phyloP scores from a whole-genome alignment of 441 rosid genomes.

The Brassica balearica region DNA sequence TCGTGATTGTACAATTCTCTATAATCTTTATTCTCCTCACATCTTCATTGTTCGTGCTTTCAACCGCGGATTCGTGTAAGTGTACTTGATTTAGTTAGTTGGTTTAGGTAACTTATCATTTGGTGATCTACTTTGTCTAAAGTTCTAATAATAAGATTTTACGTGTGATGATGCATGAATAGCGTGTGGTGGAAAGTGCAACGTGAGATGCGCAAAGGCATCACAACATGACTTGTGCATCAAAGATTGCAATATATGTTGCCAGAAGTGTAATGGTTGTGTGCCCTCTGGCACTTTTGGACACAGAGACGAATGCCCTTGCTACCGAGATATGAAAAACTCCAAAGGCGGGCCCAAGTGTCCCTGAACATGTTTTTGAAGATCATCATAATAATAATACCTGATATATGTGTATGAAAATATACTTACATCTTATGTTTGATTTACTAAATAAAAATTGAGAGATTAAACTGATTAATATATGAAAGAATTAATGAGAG shows the following conservation, averaged over 20 bases:
- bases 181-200: conserved; percentile 50
- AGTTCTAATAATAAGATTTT: background rate
- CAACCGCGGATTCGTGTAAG: conserved; percentile 28
- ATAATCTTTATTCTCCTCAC: conserved; percentile 17
- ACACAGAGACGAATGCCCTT: conserved; percentile 62
- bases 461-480: background rate
- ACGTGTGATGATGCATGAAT: conserved; percentile 13
- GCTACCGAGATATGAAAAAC: conserved; percentile 56
- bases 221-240: conserved; percentile 52
- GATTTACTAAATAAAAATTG: background rate
- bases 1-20: conserved; percentile 22
- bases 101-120: background rate
- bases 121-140: background rate
- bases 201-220: conserved; percentile 53
- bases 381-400: background rate
- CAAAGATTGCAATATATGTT: conserved; percentile 60
- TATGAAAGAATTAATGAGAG: background rate
- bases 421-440: background rate
- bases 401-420: background rate
- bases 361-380: conserved; percentile 42
- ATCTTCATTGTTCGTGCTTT: conserved; percentile 10
- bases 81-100: background rate
- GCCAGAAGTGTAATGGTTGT: conserved; percentile 54
- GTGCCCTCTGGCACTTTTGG: conserved; percentile 67
- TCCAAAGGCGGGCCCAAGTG: conserved; percentile 55